Evolutionary conservation across 345 rosid species (phyloP).

Genomic region (Eutrema japonicum): DNA sequence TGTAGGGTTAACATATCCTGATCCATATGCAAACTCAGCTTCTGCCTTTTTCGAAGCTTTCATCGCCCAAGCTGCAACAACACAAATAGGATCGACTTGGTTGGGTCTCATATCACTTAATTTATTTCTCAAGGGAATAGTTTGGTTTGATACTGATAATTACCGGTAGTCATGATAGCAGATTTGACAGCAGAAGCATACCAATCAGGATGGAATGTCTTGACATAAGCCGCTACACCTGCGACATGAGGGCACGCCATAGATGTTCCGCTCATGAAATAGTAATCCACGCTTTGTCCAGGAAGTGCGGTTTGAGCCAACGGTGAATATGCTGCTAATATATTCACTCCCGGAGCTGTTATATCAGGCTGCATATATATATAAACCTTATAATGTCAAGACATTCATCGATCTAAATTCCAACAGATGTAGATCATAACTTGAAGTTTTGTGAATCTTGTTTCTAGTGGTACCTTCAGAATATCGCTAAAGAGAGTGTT

Average conservation of each 20-base stretch:
- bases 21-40: slow-evolving; percentile 50
- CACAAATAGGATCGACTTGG: not conserved
- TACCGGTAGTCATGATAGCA: slow-evolving; percentile 81
- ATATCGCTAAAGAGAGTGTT: slow-evolving; percentile 49
- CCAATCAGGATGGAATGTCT: slow-evolving; percentile 47
- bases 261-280: slow-evolving; percentile 61
- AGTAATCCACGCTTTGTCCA: slow-evolving; percentile 37
- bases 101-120: no score
- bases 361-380: slow-evolving; percentile 48
- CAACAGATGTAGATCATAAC: no score
- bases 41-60: slow-evolving; percentile 28
- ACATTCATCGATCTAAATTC: not conserved
- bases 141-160: not conserved
- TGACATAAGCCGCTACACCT: slow-evolving; percentile 59
- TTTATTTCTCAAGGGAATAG: not conserved
- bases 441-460: not conserved
- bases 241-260: slow-evolving; percentile 73
- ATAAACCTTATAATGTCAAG: not conserved
- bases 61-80: slow-evolving; percentile 44
- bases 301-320: slow-evolving; percentile 25
- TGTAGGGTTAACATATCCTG: slow-evolving; percentile 48
- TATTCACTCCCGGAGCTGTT: slow-evolving; percentile 51
- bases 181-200: slow-evolving; percentile 61
- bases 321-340: slow-evolving; percentile 50
- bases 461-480: slow-evolving; percentile 44